Conservation (phyloP, 352 stramenopile species). For the Achlya hypogyna region DNA sequence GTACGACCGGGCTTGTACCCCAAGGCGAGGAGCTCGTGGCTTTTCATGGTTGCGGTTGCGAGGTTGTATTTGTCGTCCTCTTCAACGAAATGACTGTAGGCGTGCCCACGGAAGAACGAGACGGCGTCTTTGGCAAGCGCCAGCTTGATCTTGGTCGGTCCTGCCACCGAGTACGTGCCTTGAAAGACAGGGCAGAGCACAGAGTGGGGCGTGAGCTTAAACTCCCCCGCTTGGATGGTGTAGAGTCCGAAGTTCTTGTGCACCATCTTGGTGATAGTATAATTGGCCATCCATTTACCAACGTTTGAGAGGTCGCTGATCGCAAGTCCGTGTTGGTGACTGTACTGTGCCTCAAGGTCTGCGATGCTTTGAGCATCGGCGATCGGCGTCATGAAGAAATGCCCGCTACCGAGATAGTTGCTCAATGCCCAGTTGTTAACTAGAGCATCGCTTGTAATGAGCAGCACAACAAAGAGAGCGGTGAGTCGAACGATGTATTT, state of each 20-base stretch:
- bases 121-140: neutral
- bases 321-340: neutral
- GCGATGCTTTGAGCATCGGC: neutral
- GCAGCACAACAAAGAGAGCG: neutral
- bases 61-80: neutral
- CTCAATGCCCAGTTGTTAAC: neutral
- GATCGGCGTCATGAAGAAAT: neutral
- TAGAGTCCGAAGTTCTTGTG: neutral
- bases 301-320: constrained; percentile 11
- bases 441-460: neutral
- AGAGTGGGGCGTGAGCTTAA: neutral
- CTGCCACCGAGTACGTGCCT: neutral
- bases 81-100: neutral
- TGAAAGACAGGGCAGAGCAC: neutral
- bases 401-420: neutral
- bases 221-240: neutral
- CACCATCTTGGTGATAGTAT: neutral
- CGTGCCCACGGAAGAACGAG: neutral
- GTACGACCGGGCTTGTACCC: neutral
- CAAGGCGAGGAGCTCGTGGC: neutral
- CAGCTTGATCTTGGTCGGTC: neutral
- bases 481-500: too few relatives aligned
- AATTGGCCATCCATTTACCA: constrained; percentile 10
- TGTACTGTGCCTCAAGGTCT: neutral
- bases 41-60: neutral